Evolutionary conservation across 2,329 filamentous ascomycete species (phyloP), one percentile per base, ranked within the genome.

Genomic region (Penicillium nordicum): DNA sequence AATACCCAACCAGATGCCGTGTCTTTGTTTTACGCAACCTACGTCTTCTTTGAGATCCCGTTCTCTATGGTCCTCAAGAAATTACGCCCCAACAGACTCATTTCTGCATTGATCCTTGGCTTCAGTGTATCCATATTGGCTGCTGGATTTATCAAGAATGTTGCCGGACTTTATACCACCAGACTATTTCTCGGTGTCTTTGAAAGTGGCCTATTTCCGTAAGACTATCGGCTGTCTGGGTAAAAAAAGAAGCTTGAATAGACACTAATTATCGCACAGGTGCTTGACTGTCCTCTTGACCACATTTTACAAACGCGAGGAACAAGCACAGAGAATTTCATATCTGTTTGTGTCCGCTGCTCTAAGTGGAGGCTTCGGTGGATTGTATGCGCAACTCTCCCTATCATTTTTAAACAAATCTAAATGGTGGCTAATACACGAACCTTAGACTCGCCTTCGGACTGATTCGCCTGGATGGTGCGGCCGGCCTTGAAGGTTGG

Each of bases 1-100:
- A n/a, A 32, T 14, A 42, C 10, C 57, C 71, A 25, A 27, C 23
- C 66, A 50, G 74, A 63, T n/a, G 75, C 71, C 5, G 70, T 76
- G 27, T 71, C 72, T 1, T 68, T 79, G 36, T 78, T 79, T 57
- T 79, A 77, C 57, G 74, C 70, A 5, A 76, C 74, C 9, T 77
- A 78, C 45, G 73, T 78, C 11, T 61, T 69, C 16, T 75, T 77
- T 53, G 78, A 79, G 43, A 73, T 72, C 2, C 76, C 76, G 0
- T 72, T 69, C 25, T 71, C 73, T 3, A 62, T 79, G 41, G 59
- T 76, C 1, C 64, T 78, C 45, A 78, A 78, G 62, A 75, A 71
- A 44, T 43, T 73, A 38, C 69, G 65, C 4, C 71, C 73, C 6
- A 64, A 67, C 43, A 59, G 64, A 23, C 61, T 70, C 18, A 63